Base-by-base conservation (phyloP, 2,329 filamentous ascomycete genomes). In the Fusarium albidum region DNA sequence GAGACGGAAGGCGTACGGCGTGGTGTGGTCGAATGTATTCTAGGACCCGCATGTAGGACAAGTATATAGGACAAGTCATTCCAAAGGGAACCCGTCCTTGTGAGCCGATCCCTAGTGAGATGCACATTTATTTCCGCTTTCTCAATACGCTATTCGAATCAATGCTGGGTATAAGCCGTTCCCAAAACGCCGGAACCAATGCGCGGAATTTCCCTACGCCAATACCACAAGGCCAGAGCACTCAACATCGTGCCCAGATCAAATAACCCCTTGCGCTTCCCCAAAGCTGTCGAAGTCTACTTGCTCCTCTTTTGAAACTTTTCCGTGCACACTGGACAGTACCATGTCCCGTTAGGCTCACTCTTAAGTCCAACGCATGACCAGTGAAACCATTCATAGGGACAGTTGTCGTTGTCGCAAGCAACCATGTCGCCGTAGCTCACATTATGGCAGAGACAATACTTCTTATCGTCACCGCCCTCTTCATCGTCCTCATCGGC, bases 341-440 rank as follows among this genome's bases (percentile, higher is more conserved):
- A 88, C 86, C 86, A 89, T 18, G 80, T 86, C 27, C 86, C 86
- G 49, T 83, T 83, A 8, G 86, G 86, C 69, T 88, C 86, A 64
- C 82, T 87, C 72, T 86, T 88, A 27, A 89, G 78, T 15, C 85
- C 84, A 42, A 89, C 86, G 65, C 86, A 89, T 35, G 79, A 86
- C 89, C 90, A 95, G 75, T 95, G 91, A 72, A 95, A 95, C 91
- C 91, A 95, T 75, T 95, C 90, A 68, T 85, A 90, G 39, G 87
- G 86, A 73, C 91, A 95, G 61, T 87, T 82, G 52, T 89, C 86
- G 71, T 94, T 94, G 77, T 95, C 91, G 76, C 91, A 95, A 26
- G 90, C 91, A 59, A 95, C 90, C 91, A 95, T 95, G 68, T 94
- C 89, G 56, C 91, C 91, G 68, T 90, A 92, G 72, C 89, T 92